Conservation (phyloP, 371 early-diverging fungal genomes). For the Dichotomocladium elegans region DNA sequence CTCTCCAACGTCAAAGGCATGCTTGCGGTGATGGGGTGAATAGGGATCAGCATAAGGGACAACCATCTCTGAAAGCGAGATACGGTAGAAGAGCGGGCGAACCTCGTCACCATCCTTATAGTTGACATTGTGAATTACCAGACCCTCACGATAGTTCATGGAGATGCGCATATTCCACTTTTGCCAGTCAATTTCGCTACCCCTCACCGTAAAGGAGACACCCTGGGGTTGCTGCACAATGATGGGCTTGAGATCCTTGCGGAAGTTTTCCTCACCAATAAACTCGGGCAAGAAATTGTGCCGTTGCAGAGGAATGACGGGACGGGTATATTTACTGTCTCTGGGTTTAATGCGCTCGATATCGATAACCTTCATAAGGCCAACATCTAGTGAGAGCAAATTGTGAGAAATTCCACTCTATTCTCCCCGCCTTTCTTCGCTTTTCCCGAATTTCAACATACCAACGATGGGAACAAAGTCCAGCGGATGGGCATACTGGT, state of each 20-base stretch:
- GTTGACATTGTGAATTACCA: slow-evolving; percentile 49
- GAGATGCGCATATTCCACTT: slow-evolving; percentile 56
- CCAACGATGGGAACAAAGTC: slow-evolving; percentile 52
- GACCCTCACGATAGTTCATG: slow-evolving; percentile 55
- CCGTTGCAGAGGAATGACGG: slow-evolving; percentile 36
- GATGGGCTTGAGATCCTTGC: slow-evolving; percentile 53
- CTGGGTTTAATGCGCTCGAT: slow-evolving; percentile 45
- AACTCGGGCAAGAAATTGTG: slow-evolving; percentile 54
- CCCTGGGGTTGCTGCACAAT: slow-evolving; percentile 51
- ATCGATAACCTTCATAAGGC: slow-evolving; percentile 38
- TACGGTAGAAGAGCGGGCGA: slow-evolving; percentile 47
- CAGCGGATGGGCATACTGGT: slow-evolving; percentile 52
- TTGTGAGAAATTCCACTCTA: neutral
- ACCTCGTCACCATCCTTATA: slow-evolving; percentile 45
- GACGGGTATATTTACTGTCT: slow-evolving; percentile 44
- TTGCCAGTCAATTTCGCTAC: slow-evolving; percentile 53
- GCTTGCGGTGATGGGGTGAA: slow-evolving; percentile 39
- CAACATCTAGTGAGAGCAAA: slow-evolving; percentile 25
- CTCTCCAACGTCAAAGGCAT: slow-evolving; percentile 55
- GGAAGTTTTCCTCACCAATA: slow-evolving; percentile 39
- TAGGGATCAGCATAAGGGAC: slow-evolving; percentile 54
- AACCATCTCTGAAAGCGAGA: slow-evolving; percentile 52
- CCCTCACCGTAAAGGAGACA: slow-evolving; percentile 47
- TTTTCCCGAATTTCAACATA: slow-evolving; percentile 1
- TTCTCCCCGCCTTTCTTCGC: neutral